Conservation (phyloP, 2,329 filamentous ascomycete species). For the Biscogniauxia sp. region DNA sequence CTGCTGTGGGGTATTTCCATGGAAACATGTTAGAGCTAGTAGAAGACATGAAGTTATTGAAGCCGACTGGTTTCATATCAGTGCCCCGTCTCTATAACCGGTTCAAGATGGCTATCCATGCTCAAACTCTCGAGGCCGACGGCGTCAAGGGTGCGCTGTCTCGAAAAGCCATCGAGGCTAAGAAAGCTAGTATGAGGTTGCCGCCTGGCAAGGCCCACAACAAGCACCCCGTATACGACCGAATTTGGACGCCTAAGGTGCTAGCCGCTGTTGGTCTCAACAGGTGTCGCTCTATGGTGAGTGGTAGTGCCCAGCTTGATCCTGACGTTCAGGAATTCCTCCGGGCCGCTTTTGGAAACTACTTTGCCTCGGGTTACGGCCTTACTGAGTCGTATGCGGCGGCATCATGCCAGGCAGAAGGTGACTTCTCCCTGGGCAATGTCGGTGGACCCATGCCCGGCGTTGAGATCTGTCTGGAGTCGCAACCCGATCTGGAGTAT, state of each 20-base stretch:
- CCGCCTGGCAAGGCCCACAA: constrained; percentile 73
- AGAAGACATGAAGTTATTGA: constrained; percentile 86
- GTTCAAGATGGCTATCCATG: constrained; percentile 79
- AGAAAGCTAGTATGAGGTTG: constrained; percentile 74
- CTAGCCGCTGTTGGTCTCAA: constrained; percentile 79
- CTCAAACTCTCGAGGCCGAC: constrained; percentile 72
- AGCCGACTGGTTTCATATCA: constrained; percentile 79
- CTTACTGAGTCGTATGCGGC: constrained; percentile 91
- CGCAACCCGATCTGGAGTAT: constrained; percentile 94
- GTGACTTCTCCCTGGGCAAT: constrained; percentile 75
- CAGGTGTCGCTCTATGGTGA: constrained; percentile 69
- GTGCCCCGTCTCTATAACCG: constrained; percentile 91
- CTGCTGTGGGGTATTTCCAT: constrained; percentile 86
- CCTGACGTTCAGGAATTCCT: constrained; percentile 86
- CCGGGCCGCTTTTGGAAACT: constrained; percentile 74
- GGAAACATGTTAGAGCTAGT: constrained; percentile 83
- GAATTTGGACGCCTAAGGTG: constrained; percentile 90
- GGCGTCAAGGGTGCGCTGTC: constrained; percentile 82
- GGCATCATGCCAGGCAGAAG: constrained; percentile 63
- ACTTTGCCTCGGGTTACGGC: constrained; percentile 85
- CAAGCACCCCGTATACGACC: constrained; percentile 74
- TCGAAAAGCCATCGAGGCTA: constrained; percentile 73
- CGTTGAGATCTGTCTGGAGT: constrained; percentile 76
- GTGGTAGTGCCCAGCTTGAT: constrained; percentile 87
- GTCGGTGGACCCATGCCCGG: constrained; percentile 70